These are phyloP conservation scores for Metschnikowia proteae DNA, from an alignment of 805 yeast genomes.

Conservation along the genomic window DNA sequence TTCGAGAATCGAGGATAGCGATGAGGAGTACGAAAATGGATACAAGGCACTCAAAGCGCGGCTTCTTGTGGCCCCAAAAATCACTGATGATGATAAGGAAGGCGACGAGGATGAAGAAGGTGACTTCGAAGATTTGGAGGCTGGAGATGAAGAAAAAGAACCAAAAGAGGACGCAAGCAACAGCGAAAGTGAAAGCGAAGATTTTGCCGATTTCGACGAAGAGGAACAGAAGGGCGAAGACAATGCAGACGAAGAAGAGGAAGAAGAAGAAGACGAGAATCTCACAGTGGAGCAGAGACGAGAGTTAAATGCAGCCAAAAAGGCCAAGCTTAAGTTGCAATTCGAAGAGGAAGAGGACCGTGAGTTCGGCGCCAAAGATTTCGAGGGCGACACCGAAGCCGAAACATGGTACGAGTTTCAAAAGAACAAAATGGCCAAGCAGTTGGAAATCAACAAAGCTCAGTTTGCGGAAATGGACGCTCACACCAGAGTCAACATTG, in stretches of 20 bases:
- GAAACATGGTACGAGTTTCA: conserved; percentile 98
- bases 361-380: conserved; percentile 71
- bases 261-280: conserved; percentile 30
- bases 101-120: conserved; percentile 23
- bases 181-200: conserved; percentile 26
- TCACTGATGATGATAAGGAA: conserved; percentile 28
- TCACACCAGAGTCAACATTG: conserved; percentile 74
- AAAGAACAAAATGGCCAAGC: conserved; percentile 95
- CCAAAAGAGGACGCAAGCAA: conserved; percentile 25
- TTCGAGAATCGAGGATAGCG: conserved; percentile 23
- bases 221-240: conserved; percentile 46
- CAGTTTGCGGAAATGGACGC: conserved; percentile 70
- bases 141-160: conserved; percentile 20
- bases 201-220: conserved; percentile 53
- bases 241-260: conserved; percentile 31
- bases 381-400: conserved; percentile 66
- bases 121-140: conserved; percentile 41
- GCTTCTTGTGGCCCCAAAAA: conserved; percentile 53
- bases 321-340: conserved; percentile 82
- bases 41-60: conserved; percentile 42
- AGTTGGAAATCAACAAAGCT: conserved; percentile 85
- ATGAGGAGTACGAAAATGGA: conserved; percentile 41
- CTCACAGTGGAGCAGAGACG: conserved; percentile 71
- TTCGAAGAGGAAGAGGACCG: conserved; percentile 77
- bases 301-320: conserved; percentile 78